Evolutionary conservation across 495 filamentous ascomycete genomes (phyloP), one percentile per base, ranked within the genome.

Genomic region (Trichocladium uniseriatum): DNA sequence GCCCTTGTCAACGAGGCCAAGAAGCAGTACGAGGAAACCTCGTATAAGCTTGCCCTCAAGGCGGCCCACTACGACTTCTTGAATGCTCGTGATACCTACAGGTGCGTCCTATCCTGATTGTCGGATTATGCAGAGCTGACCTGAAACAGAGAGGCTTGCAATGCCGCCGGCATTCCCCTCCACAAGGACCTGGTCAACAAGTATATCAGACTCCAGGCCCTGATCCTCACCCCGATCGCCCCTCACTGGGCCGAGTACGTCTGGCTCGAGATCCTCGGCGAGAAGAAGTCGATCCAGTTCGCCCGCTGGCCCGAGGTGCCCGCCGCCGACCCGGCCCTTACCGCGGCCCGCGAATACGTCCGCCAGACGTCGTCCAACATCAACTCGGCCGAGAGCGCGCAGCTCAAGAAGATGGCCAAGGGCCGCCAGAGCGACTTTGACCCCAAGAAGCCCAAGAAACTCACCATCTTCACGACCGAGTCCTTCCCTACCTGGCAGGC

Each of bases 231-330:
- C 8, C 81, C 84, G 27, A 82, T 92, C 53, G 84, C 90, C 9
- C 92, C 92, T 43, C 92, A 98, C 70, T 98, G 89, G 86, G 75
- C 88, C 43, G 92, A 97, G 57, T 86, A 94, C 63, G 79, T 98
- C 59, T 97, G 87, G 86, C 78, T 81, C 32, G 89, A 96, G 66
- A 75, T 96, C 10, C 81, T 98, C 49, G 75, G 80, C 51, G 84
- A 94, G 71, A 53, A 72, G 41, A 68, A 73, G 36, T 85, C 84
- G 3, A 80, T 97, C 62, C 90, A 96, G 70, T 79, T 79, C 54
- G 87, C 82, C 20, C 69, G 71, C 51, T 98, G 79, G 76, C 92
- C 92, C 43, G 66, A 72, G 20, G 79, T 86, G 0, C 80, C 86
- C 1, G 74, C 79, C 34, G 66, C 80, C 0, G 63, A 73, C 48